These are phyloP conservation scores for Salix viminalis DNA, from an alignment of 345 rosid species.

Conservation along the genomic window DNA sequence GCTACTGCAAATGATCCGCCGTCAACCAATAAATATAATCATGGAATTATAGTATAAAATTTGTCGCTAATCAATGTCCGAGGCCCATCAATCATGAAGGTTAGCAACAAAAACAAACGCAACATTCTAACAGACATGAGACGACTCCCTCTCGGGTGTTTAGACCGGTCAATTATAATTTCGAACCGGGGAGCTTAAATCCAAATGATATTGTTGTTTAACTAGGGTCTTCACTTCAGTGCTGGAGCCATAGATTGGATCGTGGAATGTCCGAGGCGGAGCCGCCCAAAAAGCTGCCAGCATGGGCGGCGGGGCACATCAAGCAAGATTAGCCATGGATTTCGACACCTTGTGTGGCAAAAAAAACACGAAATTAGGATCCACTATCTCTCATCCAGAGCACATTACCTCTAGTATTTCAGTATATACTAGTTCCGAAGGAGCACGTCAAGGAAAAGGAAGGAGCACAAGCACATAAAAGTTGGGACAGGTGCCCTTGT, in stretches of 20 bases:
- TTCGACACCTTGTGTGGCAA: too few species aligned
- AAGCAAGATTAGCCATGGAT: background rate
- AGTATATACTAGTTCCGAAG: background rate
- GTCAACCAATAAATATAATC: conserved; percentile 21
- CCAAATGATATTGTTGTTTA: background rate
- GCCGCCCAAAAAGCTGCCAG: conserved; percentile 18
- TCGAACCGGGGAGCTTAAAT: background rate
- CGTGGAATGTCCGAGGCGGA: conserved; percentile 15
- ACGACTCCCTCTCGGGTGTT: background rate
- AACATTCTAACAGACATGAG: background rate
- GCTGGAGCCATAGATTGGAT: conserved; percentile 2
- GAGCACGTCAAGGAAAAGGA: conserved; percentile 5
- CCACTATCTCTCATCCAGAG: too few species aligned
- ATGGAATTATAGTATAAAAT: background rate
- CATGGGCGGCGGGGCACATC: conserved; percentile 25
- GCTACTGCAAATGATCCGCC: conserved; percentile 22
- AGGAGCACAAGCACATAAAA: background rate
- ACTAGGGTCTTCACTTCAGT: background rate
- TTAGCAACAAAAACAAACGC: conserved; percentile 1
- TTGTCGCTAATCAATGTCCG: conserved; percentile 14
- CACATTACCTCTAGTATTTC: too few species aligned
- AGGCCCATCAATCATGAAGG: conserved; percentile 28
- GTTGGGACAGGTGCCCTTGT: conserved; percentile 36
- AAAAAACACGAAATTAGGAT: too few species aligned
- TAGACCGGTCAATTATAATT: background rate